These are phyloP conservation scores for Anacardium occidentale DNA, from an alignment of 345 rosid genomes.

Conservation along the genomic window DNA sequence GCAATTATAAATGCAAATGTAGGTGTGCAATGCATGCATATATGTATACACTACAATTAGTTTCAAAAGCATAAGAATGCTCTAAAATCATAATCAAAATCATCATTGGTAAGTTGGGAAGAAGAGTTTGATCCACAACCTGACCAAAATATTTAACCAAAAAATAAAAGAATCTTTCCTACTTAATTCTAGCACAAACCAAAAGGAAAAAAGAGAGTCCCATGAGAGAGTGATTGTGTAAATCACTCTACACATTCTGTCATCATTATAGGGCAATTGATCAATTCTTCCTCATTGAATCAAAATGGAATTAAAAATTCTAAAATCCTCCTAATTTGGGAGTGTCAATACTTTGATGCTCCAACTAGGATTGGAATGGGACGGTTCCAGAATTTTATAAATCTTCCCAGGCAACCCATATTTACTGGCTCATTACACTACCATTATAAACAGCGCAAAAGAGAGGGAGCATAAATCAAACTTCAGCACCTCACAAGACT, in stretches of 20 bases:
- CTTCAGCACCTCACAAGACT: neutral
- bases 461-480: neutral
- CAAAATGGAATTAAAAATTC: neutral
- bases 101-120: slow-evolving; percentile 1
- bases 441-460: neutral
- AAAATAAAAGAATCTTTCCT: neutral
- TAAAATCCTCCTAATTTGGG: neutral
- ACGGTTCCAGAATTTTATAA: neutral
- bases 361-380: neutral
- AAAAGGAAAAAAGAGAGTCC: neutral
- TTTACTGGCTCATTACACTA: neutral
- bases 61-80: slow-evolving; percentile 9
- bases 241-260: neutral
- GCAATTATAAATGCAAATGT: neutral
- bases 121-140: neutral
- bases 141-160: neutral
- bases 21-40: neutral
- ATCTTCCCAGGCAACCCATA: slow-evolving; percentile 3
- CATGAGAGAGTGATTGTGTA: neutral
- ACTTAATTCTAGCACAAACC: neutral
- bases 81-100: neutral
- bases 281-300: neutral
- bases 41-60: neutral
- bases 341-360: neutral
- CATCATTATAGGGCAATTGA: neutral